Base-by-base conservation (phyloP, 1,139 yeast species). In the Candida gigantensis region DNA sequence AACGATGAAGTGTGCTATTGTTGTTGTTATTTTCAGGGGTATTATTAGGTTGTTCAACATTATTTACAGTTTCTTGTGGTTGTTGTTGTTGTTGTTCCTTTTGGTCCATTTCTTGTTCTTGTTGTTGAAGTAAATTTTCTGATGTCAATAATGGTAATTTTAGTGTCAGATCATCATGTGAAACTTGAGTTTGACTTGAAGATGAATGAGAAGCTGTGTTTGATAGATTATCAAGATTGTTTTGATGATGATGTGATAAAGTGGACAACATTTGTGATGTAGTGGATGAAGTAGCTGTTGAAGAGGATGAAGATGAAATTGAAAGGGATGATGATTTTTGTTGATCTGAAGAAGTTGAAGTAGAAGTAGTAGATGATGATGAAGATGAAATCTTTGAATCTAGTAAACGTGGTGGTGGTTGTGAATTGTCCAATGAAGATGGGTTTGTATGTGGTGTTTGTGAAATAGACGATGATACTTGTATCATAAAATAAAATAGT, bases 61-160 rank as follows among this genome's bases (percentile, higher is more conserved):
- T 17, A n/a, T 13, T 9, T n/a, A 7, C 6, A 18, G 21, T 12
- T 10, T 31, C 10, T 21, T 24, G 28, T 3, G 4, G 21, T n/a
- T 24, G 34, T 16, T 24, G 10, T 17, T 30, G 33, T 13, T 12
- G n/a, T 13, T 13, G 12, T 19, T 23, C 25, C n/a, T n/a, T n/a
- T n/a, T 23, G 13, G 12, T 17, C 28, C 9, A 20, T 20, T 7
- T 25, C 18, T n/a, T 23, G 21, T 17, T 32, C 35, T 10, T 37
- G 32, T 20, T 35, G 40, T n/a, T 37, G 35, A 9, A 31, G 34
- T 17, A 41, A 34, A 28, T 41, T 41, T 25, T 33, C 28, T 4
- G 42, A 41, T 2, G 44, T 41, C 14, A 41, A 30, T 25, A 35
- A 24, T 10, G 44, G 44, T 31, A 40, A 28, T 28, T 28, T 34